Conservation (phyloP, 441 rosid genomes). For the Euphorbia schlechtendalii region DNA sequence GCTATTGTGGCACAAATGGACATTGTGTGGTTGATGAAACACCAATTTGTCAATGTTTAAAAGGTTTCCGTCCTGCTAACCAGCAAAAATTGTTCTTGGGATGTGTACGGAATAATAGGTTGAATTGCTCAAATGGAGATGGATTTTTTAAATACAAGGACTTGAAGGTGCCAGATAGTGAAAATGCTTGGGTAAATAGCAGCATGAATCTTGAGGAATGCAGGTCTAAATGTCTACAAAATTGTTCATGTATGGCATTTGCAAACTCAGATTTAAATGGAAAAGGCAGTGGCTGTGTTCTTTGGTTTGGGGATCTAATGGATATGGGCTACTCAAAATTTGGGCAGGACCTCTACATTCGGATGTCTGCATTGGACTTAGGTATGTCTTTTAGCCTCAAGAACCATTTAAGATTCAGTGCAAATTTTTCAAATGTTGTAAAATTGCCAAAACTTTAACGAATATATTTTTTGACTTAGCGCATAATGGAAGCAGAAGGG, state of each 20-base stretch:
- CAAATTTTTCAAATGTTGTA: no score
- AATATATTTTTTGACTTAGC: not conserved
- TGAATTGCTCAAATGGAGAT: slow-evolving; percentile 7
- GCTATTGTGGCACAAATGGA: slow-evolving; percentile 7
- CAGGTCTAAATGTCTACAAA: slow-evolving; percentile 9
- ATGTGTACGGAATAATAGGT: slow-evolving; percentile 3
- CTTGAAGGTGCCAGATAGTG: slow-evolving; percentile 12
- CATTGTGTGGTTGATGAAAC: no score
- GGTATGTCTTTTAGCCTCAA: not conserved
- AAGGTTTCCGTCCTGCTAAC: slow-evolving; percentile 17
- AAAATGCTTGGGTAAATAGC: no score
- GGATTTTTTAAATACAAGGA: slow-evolving; percentile 1
- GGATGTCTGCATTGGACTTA: slow-evolving; percentile 2
- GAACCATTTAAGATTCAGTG: not conserved
- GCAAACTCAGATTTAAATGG: slow-evolving; percentile 11
- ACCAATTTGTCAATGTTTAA: slow-evolving; percentile 13
- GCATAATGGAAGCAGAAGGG: no score
- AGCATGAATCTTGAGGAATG: slow-evolving; percentile 16
- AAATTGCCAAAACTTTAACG: not conserved
- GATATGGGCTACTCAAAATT: slow-evolving; percentile 18
- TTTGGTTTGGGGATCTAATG: slow-evolving; percentile 21
- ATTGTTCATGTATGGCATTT: slow-evolving; percentile 17
- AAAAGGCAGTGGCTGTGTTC: slow-evolving; percentile 23
- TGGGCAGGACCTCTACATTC: slow-evolving; percentile 10
- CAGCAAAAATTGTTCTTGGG: slow-evolving; percentile 1